Base-by-base conservation (phyloP, 257 asterid genomes). In the Nicotiana noctiflora region DNA sequence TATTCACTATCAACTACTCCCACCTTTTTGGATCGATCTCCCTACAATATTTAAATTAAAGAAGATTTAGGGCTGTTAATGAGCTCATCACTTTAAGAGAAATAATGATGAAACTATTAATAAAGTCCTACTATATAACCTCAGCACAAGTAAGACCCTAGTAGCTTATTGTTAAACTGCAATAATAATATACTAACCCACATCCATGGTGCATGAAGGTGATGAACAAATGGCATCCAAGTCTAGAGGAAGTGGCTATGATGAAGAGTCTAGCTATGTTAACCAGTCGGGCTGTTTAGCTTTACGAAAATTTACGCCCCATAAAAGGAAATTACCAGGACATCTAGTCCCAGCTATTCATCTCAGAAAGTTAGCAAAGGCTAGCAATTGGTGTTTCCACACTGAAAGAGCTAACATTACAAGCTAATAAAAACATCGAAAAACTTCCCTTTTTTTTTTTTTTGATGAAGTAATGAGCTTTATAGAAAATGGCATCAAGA, bases 1-100 rank as follows among this genome's bases (percentile, higher is more conserved):
- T 90, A 96, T 84, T 94, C 98, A 67, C 97, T 90, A 80, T 96
- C 99, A 84, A 96, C 97, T 78, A 96, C 93, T 83, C 99, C 99
- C 53, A 96, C 98, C 70, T 91, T 96, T 86, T 87, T 87, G 21
- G 93, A 86, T 46, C 98, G 97, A 81, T 92, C 97, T 15, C 99
- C 99, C 99, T 96, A 77, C 31, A 61, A 52, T 40, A 75, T 44
- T 23, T 21, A 23, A 46, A 72, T 46, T 13, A 57, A 72, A 46
- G 12, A 31, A 21, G 60, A 55, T 14, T 44, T 44, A 40, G 34
- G 32, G 59, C 4, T 44, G 60, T 63, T 63, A 61, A 61, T 29
- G 44, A 63, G 44, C 70, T 63, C 70, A 27, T 27, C 67, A 63
- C 44, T 63, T 63, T 4, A 27, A 25, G n/a, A 27, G 70, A 63